Conservation (phyloP, 371 early-diverging fungal genomes). For the Dinochytrium kinnereticum region DNA sequence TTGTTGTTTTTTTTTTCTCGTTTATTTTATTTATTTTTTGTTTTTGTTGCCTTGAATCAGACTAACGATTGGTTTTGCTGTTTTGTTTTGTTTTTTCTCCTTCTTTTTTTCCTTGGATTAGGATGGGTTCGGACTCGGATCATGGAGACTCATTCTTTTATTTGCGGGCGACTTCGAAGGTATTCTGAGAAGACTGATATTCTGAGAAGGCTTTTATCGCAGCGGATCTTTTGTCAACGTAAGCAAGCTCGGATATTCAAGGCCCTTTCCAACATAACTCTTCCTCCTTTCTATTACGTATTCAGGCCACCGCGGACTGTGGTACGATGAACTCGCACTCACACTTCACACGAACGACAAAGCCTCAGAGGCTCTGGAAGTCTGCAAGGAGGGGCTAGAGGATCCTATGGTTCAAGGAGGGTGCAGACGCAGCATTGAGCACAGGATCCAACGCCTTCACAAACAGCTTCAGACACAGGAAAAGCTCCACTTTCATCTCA, state of each 20-base stretch:
- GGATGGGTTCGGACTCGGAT: constrained; percentile 38
- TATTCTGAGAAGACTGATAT: not conserved
- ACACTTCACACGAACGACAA: constrained; percentile 8
- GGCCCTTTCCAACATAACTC: no score
- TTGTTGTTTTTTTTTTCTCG: not conserved
- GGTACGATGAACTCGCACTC: constrained; percentile 38
- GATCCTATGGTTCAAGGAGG: constrained; percentile 32
- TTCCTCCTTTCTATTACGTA: not conserved
- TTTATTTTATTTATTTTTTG: not conserved
- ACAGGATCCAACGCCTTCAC: constrained; percentile 18
- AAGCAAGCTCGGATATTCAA: not conserved
- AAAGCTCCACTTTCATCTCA: constrained; percentile 13
- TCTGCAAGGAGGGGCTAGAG: constrained; percentile 28
- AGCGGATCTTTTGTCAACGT: constrained; percentile 24
- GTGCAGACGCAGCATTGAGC: constrained; percentile 16
- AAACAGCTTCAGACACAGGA: constrained; percentile 12
- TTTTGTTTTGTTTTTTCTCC: constrained; percentile 2
- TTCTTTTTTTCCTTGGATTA: not conserved
- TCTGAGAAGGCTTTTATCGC: constrained; percentile 25
- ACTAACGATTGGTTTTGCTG: not conserved
- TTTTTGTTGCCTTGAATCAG: not conserved
- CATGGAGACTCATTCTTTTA: constrained; percentile 9
- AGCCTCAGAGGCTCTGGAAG: constrained; percentile 3
- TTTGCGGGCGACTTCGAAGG: constrained; percentile 14
- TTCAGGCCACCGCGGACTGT: constrained; percentile 27